phyloP scores from a whole-genome alignment of 2,329 filamentous ascomycete genomes.

The Trichoderma breve region DNA sequence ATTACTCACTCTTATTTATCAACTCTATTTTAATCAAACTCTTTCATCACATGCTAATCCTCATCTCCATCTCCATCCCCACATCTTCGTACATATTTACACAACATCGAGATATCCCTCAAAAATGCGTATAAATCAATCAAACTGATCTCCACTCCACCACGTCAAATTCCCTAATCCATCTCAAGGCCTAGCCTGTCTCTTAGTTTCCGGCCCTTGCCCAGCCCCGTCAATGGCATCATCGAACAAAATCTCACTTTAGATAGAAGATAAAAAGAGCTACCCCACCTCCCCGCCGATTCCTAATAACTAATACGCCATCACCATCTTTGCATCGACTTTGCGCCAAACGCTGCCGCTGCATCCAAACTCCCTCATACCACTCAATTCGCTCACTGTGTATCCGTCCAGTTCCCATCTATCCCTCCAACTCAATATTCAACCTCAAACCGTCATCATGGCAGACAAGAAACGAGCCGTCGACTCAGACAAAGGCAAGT shows the following conservation, averaged over 20 bases:
- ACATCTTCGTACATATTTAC: neutral
- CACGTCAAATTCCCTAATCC: neutral
- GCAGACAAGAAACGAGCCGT: slow-evolving; percentile 32
- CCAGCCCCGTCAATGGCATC: neutral
- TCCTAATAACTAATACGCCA: neutral
- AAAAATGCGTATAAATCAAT: neutral
- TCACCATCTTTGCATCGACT: neutral
- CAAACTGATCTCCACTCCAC: neutral
- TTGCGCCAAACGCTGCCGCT: neutral
- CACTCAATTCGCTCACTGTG: neutral
- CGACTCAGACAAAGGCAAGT: slow-evolving; percentile 40
- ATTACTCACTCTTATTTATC: neutral
- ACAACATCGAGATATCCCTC: neutral
- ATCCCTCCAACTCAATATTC: neutral
- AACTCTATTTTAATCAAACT: neutral
- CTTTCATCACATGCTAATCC: neutral
- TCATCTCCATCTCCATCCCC: neutral
- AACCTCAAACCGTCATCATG: slow-evolving; percentile 22
- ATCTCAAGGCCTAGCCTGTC: neutral
- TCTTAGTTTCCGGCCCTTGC: neutral
- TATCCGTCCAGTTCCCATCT: neutral
- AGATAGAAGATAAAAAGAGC: neutral
- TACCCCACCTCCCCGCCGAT: slow-evolving; percentile 11
- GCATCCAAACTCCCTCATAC: neutral
- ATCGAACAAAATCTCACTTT: neutral